Evolutionary conservation across 371 early-diverging fungal genomes (phyloP), one percentile per base, ranked within the genome.

Genomic region (Homolaphlyctis polyrhiza): DNA sequence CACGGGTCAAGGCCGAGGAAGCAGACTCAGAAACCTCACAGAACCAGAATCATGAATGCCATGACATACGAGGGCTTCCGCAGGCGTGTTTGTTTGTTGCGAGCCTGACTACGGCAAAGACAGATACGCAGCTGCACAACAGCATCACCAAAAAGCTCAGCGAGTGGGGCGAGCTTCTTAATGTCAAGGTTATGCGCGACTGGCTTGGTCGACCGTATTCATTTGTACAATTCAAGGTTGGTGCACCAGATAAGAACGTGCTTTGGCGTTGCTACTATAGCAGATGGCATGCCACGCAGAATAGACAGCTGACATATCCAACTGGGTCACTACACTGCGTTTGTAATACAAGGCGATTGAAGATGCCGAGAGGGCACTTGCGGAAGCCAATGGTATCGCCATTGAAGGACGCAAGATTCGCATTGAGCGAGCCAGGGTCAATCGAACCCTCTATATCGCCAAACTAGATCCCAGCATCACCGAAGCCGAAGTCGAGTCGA

Each of bases 391-490:
- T 60, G 86, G 87, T 47, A 87, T 87, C 1, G 18, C 85, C 6
- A 54, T 93, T 29, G 83, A 90, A 64, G 86, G 86, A 21, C 74
- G 93, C 58, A 82, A 79, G 58, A 87, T 93, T 50, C 87, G 93
- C 6, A 89, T 92, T 54, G 93, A 93, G 69, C 87, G 86, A 57
- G 93, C 93, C 1, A 72, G 87, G 57, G 93, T 93, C 11, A 91
- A 93, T 69, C 83, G 93, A 28, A 91, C 92, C 4, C 69, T 93
- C 6, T 87, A 86, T 65, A 73, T 91, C 33, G 75, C 78, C 0
- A 73, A 85, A 50, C 74, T 86, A 23, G 64, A 47, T 36, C 55
- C 62, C 32, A 35, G 43, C 29, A 27, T 58, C 4, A 35, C 34
- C 28, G 69, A 47, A 35, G 65, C 35, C 11, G 67, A 62, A 32